A percentile compares a stretch with the other conserved stretches of the same genome.
phyloP scores from a whole-genome alignment of 2,329 filamentous ascomycete species.

The Polychaeton citri region DNA sequence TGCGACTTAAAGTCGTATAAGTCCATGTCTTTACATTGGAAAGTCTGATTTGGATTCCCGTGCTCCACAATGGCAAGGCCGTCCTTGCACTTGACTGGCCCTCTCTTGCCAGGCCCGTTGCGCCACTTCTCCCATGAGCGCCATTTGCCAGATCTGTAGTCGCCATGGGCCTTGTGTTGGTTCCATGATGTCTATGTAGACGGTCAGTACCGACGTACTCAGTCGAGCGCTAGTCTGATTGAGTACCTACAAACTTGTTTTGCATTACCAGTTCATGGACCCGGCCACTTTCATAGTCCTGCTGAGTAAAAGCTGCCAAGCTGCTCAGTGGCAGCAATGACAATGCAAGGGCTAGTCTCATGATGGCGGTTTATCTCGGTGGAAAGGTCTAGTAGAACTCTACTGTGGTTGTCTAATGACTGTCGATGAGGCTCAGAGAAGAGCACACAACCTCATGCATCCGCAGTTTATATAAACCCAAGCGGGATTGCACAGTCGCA shows the following conservation, averaged over 20 bases:
- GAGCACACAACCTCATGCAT: no score
- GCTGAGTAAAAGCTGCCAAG: background rate
- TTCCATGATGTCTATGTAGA: background rate
- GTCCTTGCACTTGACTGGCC: constrained; percentile 23
- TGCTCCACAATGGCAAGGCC: constrained; percentile 32
- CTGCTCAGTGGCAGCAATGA: no score
- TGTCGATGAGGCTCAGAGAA: no score
- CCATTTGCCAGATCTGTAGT: background rate
- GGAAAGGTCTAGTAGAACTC: no score
- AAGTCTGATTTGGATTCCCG: constrained; percentile 36
- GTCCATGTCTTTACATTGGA: constrained; percentile 38
- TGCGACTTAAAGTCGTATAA: constrained; percentile 45
- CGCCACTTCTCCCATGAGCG: background rate
- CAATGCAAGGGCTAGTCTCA: no score
- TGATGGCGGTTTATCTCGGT: no score
- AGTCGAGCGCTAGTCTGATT: no score
- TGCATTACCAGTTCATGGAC: background rate
- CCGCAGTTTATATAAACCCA: no score
- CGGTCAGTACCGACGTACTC: no score
- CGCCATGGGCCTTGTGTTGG: background rate
- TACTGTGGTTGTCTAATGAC: no score
- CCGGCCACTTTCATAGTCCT: background rate
- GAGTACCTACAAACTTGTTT: no score
- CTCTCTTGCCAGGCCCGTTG: constrained; percentile 4
- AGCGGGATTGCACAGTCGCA: no score